Evolutionary conservation across 1,139 yeast species (phyloP).

Genomic region (Kurtzmaniella quercitrusa): DNA sequence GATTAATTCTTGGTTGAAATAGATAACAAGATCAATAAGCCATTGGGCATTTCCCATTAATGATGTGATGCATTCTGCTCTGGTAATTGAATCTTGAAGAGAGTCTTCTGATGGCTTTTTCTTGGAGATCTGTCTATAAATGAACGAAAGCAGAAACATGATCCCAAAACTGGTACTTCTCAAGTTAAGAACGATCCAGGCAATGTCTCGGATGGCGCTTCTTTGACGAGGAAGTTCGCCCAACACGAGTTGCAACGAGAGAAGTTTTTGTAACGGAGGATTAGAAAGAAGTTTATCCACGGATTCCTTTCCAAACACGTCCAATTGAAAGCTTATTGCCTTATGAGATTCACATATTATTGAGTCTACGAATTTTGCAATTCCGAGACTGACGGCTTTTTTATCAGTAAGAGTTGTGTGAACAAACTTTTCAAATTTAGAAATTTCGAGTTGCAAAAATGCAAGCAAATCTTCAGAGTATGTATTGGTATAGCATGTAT

Average conservation of each 20-base stretch:
- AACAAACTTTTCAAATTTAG: constrained; percentile 18
- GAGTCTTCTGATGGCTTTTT: constrained; percentile 48
- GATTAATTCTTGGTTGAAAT: constrained; percentile 63
- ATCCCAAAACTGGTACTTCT: constrained; percentile 71
- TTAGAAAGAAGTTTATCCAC: constrained; percentile 68
- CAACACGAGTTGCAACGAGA: constrained; percentile 60
- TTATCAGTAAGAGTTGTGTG: constrained; percentile 15
- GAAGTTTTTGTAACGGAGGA: constrained; percentile 66
- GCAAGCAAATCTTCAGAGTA: constrained; percentile 66
- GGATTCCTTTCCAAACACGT: constrained; percentile 56
- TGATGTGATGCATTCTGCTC: constrained; percentile 57
- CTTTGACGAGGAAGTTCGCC: constrained; percentile 55
- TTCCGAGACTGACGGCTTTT: constrained; percentile 16
- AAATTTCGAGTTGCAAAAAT: constrained; percentile 45
- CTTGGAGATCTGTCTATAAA: constrained; percentile 53
- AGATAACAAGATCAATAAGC: constrained; percentile 68
- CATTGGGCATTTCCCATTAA: constrained; percentile 74
- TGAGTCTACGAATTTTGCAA: constrained; percentile 37
- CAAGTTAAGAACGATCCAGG: constrained; percentile 65
- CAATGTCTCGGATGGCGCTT: constrained; percentile 47
- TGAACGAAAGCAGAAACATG: constrained; percentile 65
- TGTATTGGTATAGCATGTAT: constrained; percentile 60
- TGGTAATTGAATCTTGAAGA: constrained; percentile 48
- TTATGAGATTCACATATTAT: constrained; percentile 62
- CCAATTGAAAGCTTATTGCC: constrained; percentile 66